phyloP scores from a whole-genome alignment of 2,329 filamentous ascomycete species.

The Blastomyces gilchristii region DNA sequence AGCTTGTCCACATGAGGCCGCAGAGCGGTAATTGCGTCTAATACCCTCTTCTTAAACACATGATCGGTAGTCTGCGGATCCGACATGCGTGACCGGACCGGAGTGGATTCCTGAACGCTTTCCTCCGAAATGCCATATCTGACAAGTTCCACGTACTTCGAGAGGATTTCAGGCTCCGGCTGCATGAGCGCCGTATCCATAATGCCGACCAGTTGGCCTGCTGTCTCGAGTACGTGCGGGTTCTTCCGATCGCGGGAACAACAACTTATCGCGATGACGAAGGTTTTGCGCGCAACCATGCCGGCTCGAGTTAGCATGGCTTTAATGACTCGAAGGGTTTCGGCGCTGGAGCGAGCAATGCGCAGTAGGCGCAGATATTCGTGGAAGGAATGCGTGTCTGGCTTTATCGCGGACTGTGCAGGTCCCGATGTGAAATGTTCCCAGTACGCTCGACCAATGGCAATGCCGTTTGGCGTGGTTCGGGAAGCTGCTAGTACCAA shows the following conservation, averaged over 20 bases:
- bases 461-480: slow-evolving; percentile 48
- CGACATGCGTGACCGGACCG: background rate
- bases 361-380: slow-evolving; percentile 58
- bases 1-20: background rate
- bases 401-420: slow-evolving; percentile 43
- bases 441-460: slow-evolving; percentile 68
- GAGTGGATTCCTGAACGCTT: background rate
- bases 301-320: slow-evolving; percentile 38
- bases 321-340: slow-evolving; percentile 50
- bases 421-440: slow-evolving; percentile 47
- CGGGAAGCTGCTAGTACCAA: slow-evolving; percentile 55
- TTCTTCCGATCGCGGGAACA: slow-evolving; percentile 72
- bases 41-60: background rate
- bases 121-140: slow-evolving; percentile 2
- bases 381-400: slow-evolving; percentile 62
- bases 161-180: slow-evolving; percentile 24
- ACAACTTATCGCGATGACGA: slow-evolving; percentile 61
- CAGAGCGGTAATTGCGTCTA: background rate
- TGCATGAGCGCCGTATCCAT: slow-evolving; percentile 41
- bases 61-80: background rate
- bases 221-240: slow-evolving; percentile 54
- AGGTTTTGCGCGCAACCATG: slow-evolving; percentile 43
- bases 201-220: slow-evolving; percentile 48
- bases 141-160: slow-evolving; percentile 24
- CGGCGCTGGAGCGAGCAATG: slow-evolving; percentile 53